Conservation (phyloP, 2,329 filamentous ascomycete genomes). For the Calonectria honghensis region DNA sequence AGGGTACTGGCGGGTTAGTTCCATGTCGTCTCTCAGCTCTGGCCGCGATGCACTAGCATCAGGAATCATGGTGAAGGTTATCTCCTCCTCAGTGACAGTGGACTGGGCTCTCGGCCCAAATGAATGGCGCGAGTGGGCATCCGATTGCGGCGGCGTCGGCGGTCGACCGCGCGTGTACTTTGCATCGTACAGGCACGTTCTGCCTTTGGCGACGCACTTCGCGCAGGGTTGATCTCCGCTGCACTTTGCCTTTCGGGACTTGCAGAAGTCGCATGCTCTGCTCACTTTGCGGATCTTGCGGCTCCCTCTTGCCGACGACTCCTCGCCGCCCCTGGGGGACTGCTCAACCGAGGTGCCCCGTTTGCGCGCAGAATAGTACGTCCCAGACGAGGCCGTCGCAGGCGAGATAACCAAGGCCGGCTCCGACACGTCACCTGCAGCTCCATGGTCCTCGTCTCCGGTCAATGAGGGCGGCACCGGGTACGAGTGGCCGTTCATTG, state of each 20-base stretch:
- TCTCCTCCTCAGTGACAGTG: not conserved
- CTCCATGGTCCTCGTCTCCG: slow-evolving; percentile 2
- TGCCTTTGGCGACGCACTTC: slow-evolving; percentile 56
- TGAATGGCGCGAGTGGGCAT: slow-evolving; percentile 8
- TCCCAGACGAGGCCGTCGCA: slow-evolving; percentile 12
- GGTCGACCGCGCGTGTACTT: slow-evolving; percentile 59
- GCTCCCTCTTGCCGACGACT: not conserved
- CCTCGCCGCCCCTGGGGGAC: not conserved
- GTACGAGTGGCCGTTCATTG: slow-evolving; percentile 29
- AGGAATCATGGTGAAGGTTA: not conserved
- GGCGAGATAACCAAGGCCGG: slow-evolving; percentile 10
- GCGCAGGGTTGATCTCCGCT: slow-evolving; percentile 57
- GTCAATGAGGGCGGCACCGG: slow-evolving; percentile 6
- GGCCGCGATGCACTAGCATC: not conserved
- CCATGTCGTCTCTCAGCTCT: slow-evolving; percentile 17
- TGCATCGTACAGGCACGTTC: slow-evolving; percentile 56
- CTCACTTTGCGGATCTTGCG: slow-evolving; percentile 58
- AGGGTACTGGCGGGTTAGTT: slow-evolving; percentile 17
- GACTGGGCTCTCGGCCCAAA: not conserved
- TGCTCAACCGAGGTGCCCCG: slow-evolving; percentile 14
- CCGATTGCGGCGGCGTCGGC: slow-evolving; percentile 56
- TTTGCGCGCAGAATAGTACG: slow-evolving; percentile 21
- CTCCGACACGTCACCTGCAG: slow-evolving; percentile 4
- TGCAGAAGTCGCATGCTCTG: slow-evolving; percentile 57
- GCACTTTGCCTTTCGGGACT: slow-evolving; percentile 55